Evolutionary conservation across 2,329 filamentous ascomycete species (phyloP), one percentile per base, ranked within the genome.

Genomic region (Fusarium albosuccineum): DNA sequence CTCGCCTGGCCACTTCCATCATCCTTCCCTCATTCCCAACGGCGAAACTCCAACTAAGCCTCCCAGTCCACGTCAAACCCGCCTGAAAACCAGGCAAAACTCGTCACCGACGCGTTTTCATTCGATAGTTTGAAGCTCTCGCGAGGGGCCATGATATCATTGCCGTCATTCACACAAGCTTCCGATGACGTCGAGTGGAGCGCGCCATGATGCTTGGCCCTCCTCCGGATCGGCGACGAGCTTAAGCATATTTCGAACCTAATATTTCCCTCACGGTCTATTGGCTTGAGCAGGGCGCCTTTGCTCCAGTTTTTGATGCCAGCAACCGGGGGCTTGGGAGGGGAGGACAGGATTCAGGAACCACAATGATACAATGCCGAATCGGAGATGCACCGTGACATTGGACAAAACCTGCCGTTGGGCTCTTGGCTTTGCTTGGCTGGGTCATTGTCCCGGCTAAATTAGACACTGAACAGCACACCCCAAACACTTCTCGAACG

Each of bases 231-330:
- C 64, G 57, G 11, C 10, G 36, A 30, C 51, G n/a, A 50, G 45
- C 51, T 34, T 69, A 69, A 69, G 67, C 67, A 69, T 69, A 69
- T 40, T 62, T 45, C 11, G 54, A 67, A 55, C 52, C 63, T 67
- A 64, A 68, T 55, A 34, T 55, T 55, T 45, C 37, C 33, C 36
- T 7, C 44, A 22, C 54, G 13, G 3, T 8, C 33, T 26, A 16
- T 51, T 46, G 45, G 48, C 29, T 46, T 30, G 9, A 57, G 39
- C 26, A 39, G 7, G n/a, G 10, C 36, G 46, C 27, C 11, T 27
- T 34, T 60, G 62, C 64, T 42, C 50, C 54, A 60, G 40, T 41
- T 55, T 27, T 27, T 34, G n/a, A 41, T 45, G 22, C 37, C 26
- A 29, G 7, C 2, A 9, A 22, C 37, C 22, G 33, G 34, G 22